Base-by-base conservation (phyloP, 768 basidiomycete species). In the Lyophyllum decastes region DNA sequence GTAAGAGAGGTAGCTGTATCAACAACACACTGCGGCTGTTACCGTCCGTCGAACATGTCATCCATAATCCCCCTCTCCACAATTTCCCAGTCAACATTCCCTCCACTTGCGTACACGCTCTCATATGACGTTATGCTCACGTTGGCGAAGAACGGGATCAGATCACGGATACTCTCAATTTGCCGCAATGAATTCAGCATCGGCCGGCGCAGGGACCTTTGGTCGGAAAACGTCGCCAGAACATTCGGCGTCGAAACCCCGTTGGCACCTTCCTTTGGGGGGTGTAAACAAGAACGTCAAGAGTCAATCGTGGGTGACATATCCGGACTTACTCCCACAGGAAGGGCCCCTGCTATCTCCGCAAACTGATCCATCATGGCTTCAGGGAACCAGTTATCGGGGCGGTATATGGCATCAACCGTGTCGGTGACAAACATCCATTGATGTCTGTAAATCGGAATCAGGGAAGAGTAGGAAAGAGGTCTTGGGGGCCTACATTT, bases 371-470 rank as follows among this genome's bases (percentile, higher is more conserved):
- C 97, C 72, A 98, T 83, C 78, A 97, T 86, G 2, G 94, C 90
- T 62, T 90, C 89, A 0, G 95, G 92, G 56, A 78, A 77, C 83
- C 89, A 94, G 45, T 87, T 78, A 56, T 94, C 88, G 0, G 94
- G 91, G 17, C 86, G 88, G 72, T 94, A 95, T 33, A 95, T 83
- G 0, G 96, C 95, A 65, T 98, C 97, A 6, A 95, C 92, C 0
- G 96, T 98, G 71, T 99, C 96, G 2, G 95, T 97, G 43, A 98
- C 86, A 71, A 98, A 99, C 66, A 97, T 92, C 96, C 97, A 99
- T 77, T 99, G 95, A 70, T 98, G 92, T 69, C 90, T 92, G 62
- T 19, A 43, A 19, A 26, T 43, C 4, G 14, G 48, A 67, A 10
- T 69, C 54, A 54, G 48, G 49, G 50, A 45, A 11, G 16, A 14